Conservation (phyloP, 441 rosid species). For the Populus hybrid region DNA sequence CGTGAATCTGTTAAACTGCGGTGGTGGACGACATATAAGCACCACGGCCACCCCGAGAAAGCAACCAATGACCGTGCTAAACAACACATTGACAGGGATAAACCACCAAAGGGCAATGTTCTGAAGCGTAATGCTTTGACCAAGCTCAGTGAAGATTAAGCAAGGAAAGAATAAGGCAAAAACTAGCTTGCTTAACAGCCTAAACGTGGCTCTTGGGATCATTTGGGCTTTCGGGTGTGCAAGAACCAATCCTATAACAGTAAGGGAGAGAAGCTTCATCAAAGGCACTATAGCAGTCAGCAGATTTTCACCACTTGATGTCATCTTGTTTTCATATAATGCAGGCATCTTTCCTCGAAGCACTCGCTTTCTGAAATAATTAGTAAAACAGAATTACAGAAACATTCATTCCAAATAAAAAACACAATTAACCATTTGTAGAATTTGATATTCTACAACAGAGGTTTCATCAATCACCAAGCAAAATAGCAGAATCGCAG, state of each 20-base stretch:
- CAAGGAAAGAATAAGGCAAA: slow-evolving; percentile 89
- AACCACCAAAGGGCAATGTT: slow-evolving; percentile 75
- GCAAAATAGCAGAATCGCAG: too few relatives aligned
- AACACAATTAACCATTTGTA: neutral
- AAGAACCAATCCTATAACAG: slow-evolving; percentile 71
- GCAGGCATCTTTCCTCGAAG: slow-evolving; percentile 34
- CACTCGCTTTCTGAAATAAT: slow-evolving; percentile 23
- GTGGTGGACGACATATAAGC: slow-evolving; percentile 69
- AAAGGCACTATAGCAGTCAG: slow-evolving; percentile 60
- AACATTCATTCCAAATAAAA: neutral
- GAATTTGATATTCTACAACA: too few relatives aligned
- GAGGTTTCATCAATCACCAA: too few relatives aligned
- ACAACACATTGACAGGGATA: slow-evolving; percentile 75
- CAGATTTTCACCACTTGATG: slow-evolving; percentile 37
- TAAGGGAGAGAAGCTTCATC: slow-evolving; percentile 66
- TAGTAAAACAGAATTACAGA: neutral
- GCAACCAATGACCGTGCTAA: slow-evolving; percentile 61
- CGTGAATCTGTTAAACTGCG: slow-evolving; percentile 67
- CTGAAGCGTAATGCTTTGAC: slow-evolving; percentile 59
- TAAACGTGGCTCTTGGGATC: slow-evolving; percentile 67
- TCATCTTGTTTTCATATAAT: slow-evolving; percentile 22
- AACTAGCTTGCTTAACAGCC: slow-evolving; percentile 84
- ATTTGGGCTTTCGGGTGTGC: slow-evolving; percentile 61
- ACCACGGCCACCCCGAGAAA: slow-evolving; percentile 69
- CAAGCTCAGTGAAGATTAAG: slow-evolving; percentile 80